Evolutionary conservation across 164 flowering plant genomes (phyloP).

Genomic region (Magnolia sinica): DNA sequence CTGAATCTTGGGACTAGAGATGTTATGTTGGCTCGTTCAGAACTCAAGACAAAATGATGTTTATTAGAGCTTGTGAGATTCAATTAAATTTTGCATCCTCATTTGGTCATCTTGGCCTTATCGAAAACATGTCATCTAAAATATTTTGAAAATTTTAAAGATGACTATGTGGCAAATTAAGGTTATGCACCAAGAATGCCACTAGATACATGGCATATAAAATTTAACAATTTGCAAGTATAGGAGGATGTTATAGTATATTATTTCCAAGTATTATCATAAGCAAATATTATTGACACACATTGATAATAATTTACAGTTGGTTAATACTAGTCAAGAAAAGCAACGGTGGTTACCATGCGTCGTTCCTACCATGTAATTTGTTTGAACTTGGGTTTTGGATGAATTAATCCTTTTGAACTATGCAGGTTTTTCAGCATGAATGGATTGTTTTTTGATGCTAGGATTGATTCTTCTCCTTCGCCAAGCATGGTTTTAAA

Average conservation of each 20-base stretch:
- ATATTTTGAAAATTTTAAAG: background rate
- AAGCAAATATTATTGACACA: no score
- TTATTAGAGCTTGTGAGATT: background rate
- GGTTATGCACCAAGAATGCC: no score
- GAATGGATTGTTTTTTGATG: background rate
- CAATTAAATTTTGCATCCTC: background rate
- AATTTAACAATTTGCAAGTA: background rate
- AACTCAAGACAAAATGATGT: background rate
- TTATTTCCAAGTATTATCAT: background rate
- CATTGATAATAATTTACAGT: background rate
- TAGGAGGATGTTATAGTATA: background rate
- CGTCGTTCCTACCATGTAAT: background rate
- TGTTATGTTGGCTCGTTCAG: background rate
- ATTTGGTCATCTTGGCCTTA: background rate
- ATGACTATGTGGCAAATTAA: no score
- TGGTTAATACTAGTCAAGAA: background rate
- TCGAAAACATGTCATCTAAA: background rate
- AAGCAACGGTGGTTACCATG: background rate
- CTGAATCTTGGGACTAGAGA: background rate
- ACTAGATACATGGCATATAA: background rate
- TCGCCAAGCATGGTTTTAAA: no score
- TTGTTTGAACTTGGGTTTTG: background rate
- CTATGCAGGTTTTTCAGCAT: background rate
- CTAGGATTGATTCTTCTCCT: background rate
- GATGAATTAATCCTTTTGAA: background rate